Percentiles rank a stretch among this genome's conserved stretches.
phyloP scores from a whole-genome alignment of 2,329 filamentous ascomycete species.

The Xylariaceae sp. region DNA sequence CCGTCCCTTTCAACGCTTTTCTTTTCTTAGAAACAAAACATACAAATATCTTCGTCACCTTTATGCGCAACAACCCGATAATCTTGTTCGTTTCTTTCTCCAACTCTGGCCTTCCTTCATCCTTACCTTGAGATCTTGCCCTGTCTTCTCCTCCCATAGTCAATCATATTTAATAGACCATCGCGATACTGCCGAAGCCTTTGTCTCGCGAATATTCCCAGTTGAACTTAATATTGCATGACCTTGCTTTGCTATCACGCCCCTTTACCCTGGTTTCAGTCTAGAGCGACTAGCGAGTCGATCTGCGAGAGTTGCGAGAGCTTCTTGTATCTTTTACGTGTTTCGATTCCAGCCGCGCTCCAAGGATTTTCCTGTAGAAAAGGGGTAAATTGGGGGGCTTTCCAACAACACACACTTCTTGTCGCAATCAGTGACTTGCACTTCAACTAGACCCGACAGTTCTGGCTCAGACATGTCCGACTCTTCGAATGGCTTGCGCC shows the following conservation, averaged over 20 bases:
- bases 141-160: no score
- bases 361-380: conserved; percentile 4
- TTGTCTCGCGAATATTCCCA: no score
- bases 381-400: conserved; percentile 4
- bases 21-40: conserved; percentile 3
- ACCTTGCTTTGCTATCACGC: no score
- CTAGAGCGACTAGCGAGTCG: no score
- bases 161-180: no score
- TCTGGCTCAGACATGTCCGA: conserved; percentile 30
- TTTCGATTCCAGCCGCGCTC: background rate
- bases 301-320: conserved; percentile 1
- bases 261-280: no score
- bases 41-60: conserved; percentile 18
- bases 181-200: no score
- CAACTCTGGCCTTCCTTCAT: conserved; percentile 6
- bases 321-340: background rate
- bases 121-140: no score
- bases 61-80: conserved; percentile 4
- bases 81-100: conserved; percentile 4
- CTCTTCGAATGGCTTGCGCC: conserved; percentile 27
- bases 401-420: conserved; percentile 2
- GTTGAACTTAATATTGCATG: no score
- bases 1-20: conserved; percentile 6
- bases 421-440: conserved; percentile 21
- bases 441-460: conserved; percentile 26